Base-by-base conservation (phyloP, 805 yeast genomes). In the Millerago galiae region DNA sequence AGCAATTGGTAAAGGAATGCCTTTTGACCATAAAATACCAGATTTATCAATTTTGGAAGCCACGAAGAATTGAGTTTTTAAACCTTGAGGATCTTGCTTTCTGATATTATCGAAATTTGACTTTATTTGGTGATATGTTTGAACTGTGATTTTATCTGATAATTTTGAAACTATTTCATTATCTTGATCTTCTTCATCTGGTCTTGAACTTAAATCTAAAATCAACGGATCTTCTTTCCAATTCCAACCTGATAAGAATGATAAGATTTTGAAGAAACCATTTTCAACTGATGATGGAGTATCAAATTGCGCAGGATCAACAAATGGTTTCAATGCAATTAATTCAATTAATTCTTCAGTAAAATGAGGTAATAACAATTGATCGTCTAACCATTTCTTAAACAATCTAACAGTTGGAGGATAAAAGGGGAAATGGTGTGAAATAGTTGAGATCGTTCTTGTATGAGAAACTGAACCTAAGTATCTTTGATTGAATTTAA, bases 181-280 rank as follows among this genome's bases (percentile, higher is more conserved):
- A 29, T 60, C 65, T 18, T 63, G 69, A 8, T 67, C 65, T 42
- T 63, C 60, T 12, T 32, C 38, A 15, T 61, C 63, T 9, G 59
- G 56, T 46, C 75, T 75, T 44, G 71, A 79, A 12, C 82, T 79
- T 51, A 87, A 65, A 55, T 93, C 97, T 46, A 93, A 64, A 41
- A 90, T 75, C 47, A 93, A 65, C 1, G 96, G 83, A 37, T 83
- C 88, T 48, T 85, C 95, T 53, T 77, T 83, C 99, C 99, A 93
- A 61, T 93, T 89, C 99, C 99, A 93, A 34, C 64, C 65, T 21
- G 95, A 73, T 35, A 93, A 60, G 54, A 83, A 85, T 37, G 75
- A 68, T 31, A 93, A 59, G 11, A 81, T 74, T 45, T 93, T 80
- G 45, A 86, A 66, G 58, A 93, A 88, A 6, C 96, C 99, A 42